Conservation (phyloP, 2,329 filamentous ascomycete genomes). For the Aschersonia sp. region DNA sequence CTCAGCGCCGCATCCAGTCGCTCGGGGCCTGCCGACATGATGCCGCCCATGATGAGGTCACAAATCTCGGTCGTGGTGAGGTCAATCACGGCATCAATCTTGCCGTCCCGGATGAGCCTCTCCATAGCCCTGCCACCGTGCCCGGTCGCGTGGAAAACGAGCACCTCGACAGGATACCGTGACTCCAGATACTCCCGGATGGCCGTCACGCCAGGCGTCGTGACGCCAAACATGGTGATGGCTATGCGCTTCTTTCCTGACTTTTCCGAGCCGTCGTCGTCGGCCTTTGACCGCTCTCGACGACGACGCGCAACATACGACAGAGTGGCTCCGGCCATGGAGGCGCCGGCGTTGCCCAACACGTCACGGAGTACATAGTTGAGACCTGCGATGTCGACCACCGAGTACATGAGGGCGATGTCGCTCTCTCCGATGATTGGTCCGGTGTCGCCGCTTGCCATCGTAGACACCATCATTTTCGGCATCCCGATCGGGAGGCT, state of each 20-base stretch:
- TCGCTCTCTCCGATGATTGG: slow-evolving; percentile 54
- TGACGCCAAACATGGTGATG: slow-evolving; percentile 64
- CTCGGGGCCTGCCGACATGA: slow-evolving; percentile 41
- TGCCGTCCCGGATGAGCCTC: slow-evolving; percentile 37
- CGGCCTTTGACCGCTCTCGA: slow-evolving; percentile 1
- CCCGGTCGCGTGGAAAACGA: slow-evolving; percentile 57
- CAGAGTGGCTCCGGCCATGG: slow-evolving; percentile 42
- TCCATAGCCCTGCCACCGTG: slow-evolving; percentile 58
- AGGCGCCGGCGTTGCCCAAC: slow-evolving; percentile 46
- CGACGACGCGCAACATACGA: slow-evolving; percentile 19
- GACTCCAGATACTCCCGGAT: slow-evolving; percentile 35
- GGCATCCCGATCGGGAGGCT: slow-evolving; percentile 50
- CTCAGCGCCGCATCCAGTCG: slow-evolving; percentile 42
- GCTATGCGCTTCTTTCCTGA: slow-evolving; percentile 32
- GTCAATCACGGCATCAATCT: slow-evolving; percentile 53
- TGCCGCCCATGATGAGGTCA: slow-evolving; percentile 47
- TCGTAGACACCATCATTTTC: slow-evolving; percentile 56
- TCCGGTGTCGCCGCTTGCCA: slow-evolving; percentile 51
- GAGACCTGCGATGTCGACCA: slow-evolving; percentile 54
- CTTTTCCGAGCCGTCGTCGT: not conserved
- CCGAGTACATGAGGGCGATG: slow-evolving; percentile 55
- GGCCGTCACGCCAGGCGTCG: slow-evolving; percentile 47
- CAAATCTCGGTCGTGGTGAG: slow-evolving; percentile 59
- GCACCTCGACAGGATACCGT: slow-evolving; percentile 36
- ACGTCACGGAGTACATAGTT: slow-evolving; percentile 45